Evolutionary conservation across 495 filamentous ascomycete genomes (phyloP).

Genomic region (Penicillium ochrochloron): DNA sequence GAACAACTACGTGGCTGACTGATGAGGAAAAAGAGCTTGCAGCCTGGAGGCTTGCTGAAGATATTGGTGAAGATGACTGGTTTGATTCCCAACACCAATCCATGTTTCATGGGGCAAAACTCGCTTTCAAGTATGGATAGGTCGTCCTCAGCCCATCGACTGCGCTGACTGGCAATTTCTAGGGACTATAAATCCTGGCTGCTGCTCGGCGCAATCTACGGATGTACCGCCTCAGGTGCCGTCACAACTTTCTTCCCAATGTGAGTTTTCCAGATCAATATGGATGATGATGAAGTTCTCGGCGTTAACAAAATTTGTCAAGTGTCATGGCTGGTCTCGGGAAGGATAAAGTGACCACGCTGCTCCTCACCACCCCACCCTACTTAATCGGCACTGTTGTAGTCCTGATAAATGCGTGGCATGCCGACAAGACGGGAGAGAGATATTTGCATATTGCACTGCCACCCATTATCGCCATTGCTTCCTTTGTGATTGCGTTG

Average conservation of each 20-base stretch:
- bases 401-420: slow-evolving; percentile 69
- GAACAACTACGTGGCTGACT: slow-evolving; percentile 70
- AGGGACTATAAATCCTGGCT: slow-evolving; percentile 26
- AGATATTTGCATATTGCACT: slow-evolving; percentile 71
- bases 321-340: slow-evolving; percentile 26
- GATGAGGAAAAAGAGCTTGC: slow-evolving; percentile 67
- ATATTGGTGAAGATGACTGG: slow-evolving; percentile 77
- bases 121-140: slow-evolving; percentile 66
- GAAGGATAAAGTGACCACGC: slow-evolving; percentile 25
- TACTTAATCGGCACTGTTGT: slow-evolving; percentile 70
- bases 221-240: slow-evolving; percentile 65
- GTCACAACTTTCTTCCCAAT: slow-evolving; percentile 80
- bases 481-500: slow-evolving; percentile 71
- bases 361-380: slow-evolving; percentile 73
- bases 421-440: slow-evolving; percentile 75
- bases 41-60: slow-evolving; percentile 68
- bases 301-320: neutral
- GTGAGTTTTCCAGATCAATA: slow-evolving; percentile 6
- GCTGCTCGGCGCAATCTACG: slow-evolving; percentile 42
- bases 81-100: slow-evolving; percentile 58
- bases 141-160: too few relatives aligned
- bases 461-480: slow-evolving; percentile 67
- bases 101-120: slow-evolving; percentile 65
- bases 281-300: neutral
- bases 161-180: neutral